These are phyloP conservation scores for Neocatenulostroma microsporum DNA, from an alignment of 2,329 filamentous ascomycete species.

Conservation along the genomic window DNA sequence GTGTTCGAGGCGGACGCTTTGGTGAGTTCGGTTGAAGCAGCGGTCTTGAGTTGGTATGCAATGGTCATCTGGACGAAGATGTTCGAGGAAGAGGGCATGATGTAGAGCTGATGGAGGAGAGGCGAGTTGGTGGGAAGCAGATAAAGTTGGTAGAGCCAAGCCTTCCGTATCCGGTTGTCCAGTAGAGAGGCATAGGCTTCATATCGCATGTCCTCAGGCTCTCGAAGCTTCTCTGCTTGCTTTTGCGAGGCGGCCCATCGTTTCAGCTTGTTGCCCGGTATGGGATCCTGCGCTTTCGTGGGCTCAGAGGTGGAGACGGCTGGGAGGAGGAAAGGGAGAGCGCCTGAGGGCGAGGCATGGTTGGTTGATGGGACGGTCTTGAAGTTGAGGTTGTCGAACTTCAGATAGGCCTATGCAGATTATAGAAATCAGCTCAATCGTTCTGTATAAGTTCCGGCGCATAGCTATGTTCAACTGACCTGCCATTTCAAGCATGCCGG, in stretches of 20 bases:
- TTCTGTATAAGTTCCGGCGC: too few relatives aligned
- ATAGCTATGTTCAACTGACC: conserved; percentile 48
- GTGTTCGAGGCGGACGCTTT: conserved; percentile 45
- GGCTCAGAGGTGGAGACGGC: conserved; percentile 20
- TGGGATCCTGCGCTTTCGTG: conserved; percentile 32
- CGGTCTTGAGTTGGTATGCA: conserved; percentile 58
- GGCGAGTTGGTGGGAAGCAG: conserved; percentile 59
- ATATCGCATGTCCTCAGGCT: conserved; percentile 49
- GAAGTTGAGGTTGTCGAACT: conserved; percentile 63
- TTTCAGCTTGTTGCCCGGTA: conserved; percentile 59
- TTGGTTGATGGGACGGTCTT: conserved; percentile 68
- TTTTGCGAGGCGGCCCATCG: conserved; percentile 52
- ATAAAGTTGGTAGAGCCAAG: conserved; percentile 84
- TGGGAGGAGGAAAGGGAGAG: conserved; percentile 80
- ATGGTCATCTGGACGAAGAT: conserved; percentile 56
- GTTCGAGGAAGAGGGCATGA: conserved; percentile 54
- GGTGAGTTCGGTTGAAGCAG: conserved; percentile 67
- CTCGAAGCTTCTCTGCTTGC: conserved; percentile 22
- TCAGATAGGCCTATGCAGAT: conserved; percentile 78
- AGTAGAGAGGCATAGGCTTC: conserved; percentile 74
- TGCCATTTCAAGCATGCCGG: conserved; percentile 95
- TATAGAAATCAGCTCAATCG: background rate
- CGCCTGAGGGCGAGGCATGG: conserved; percentile 82
- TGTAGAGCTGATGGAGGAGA: conserved; percentile 65
- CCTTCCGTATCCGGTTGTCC: conserved; percentile 68